A percentile compares a stretch with the other conserved stretches of the same genome.
phyloP scores from a whole-genome alignment of 164 flowering plant genomes.

The Kingdonia uniflora region DNA sequence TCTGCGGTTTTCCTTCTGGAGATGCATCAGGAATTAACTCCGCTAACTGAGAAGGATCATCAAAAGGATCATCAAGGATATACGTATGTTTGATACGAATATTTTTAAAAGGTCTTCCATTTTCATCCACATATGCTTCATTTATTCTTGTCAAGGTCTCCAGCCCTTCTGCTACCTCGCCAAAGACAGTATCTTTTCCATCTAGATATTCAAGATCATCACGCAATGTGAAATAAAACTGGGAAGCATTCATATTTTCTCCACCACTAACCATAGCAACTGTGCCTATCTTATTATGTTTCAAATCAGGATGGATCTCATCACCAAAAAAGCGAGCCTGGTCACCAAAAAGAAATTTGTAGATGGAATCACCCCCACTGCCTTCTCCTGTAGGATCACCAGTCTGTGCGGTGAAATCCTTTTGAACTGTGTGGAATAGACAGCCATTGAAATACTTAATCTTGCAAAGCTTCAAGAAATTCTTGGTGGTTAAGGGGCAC shows the following conservation, averaged over 20 bases:
- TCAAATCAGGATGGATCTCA: slow-evolving; percentile 79
- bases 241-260: slow-evolving; percentile 94
- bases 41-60: slow-evolving; percentile 73
- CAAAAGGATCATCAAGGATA: slow-evolving; percentile 88
- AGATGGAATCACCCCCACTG: slow-evolving; percentile 78
- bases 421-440: slow-evolving; percentile 78
- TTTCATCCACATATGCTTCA: slow-evolving; percentile 90
- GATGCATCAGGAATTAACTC: slow-evolving; percentile 80
- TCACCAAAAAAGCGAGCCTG: slow-evolving; percentile 95
- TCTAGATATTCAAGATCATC: slow-evolving; percentile 95
- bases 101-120: slow-evolving; percentile 75
- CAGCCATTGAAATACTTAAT: slow-evolving; percentile 95
- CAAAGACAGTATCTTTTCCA: slow-evolving; percentile 94
- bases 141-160: slow-evolving; percentile 81
- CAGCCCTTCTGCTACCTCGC: slow-evolving; percentile 85
- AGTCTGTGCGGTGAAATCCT: slow-evolving; percentile 91
- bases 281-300: slow-evolving; percentile 82
- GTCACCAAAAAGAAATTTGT: slow-evolving; percentile 83
- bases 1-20: slow-evolving; percentile 84
- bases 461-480: slow-evolving; percentile 95
- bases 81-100: slow-evolving; percentile 86
- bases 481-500: slow-evolving; percentile 87
- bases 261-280: slow-evolving; percentile 98
- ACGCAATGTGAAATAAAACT: slow-evolving; percentile 91
- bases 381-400: slow-evolving; percentile 95